Evolutionary conservation across 2,329 filamentous ascomycete genomes (phyloP), one percentile per base, ranked within the genome.

Genomic region (Pseudocercospora macadamiae): DNA sequence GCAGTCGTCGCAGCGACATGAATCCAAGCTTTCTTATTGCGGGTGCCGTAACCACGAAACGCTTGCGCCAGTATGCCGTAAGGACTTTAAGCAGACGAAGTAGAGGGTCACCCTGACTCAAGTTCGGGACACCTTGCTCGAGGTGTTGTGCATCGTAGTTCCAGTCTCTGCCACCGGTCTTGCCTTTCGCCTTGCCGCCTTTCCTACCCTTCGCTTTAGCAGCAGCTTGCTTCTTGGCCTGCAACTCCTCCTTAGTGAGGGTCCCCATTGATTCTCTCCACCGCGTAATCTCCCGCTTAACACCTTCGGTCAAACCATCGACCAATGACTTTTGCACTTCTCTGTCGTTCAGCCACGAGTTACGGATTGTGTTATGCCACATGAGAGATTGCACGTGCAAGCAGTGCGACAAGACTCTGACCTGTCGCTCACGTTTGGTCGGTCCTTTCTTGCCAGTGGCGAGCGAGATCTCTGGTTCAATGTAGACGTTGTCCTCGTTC

Each of bases 11-110:
- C n/a, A 91, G 82, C 0, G 89, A 82, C 78, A 93, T 89, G 71
- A 97, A 97, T 0, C 95, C 95, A 71, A 85, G 83, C 76, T 97
- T 99, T n/a, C 93, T 84, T 19, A 97, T 70, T 0, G 90, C 91
- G 0, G 93, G 91, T 0, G 88, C 83, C 0, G 86, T 91, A 42
- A 95, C 81, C 1, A 80, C 83, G 73, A 96, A 99, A 30, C 87
- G 83, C 68, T 92, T 89, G 71, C 88, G 92, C 95, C 95, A 99
- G 81, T 91, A 97, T 1, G 87, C 83, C 8, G 88, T 81, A n/a
- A 99, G 76, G 3, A 86, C 81, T 68, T 89, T 89, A 69, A 97
- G 80, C 3, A 97, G 79, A 19, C 87, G 82, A 54, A 93, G 83
- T 4, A 96, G 76, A 0, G 93, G 92, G 73, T 97, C 93, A 0